Evolutionary conservation across 441 rosid species (phyloP).

Genomic region (Arabidopsis lyrata): DNA sequence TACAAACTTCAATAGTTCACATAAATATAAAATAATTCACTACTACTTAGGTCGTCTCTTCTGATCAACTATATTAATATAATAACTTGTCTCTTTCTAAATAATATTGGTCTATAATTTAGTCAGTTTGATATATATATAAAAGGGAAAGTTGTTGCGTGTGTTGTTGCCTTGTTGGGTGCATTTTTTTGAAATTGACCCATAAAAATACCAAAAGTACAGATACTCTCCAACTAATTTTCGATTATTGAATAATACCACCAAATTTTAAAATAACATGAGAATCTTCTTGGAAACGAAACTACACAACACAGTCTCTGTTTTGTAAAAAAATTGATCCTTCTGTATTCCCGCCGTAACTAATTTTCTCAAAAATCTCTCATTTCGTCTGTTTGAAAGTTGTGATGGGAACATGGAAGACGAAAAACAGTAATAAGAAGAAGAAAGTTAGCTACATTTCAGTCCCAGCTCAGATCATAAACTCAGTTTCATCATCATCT

Average conservation of each 20-base stretch:
- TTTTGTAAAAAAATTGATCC: conserved; percentile 23
- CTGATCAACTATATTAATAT: background rate
- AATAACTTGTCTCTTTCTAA: background rate
- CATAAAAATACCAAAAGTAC: conserved; percentile 3
- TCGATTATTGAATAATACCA: conserved; percentile 35
- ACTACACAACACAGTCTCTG: conserved; percentile 16
- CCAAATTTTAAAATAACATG: conserved; percentile 1
- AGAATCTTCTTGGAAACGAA: conserved; percentile 34
- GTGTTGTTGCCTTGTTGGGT: conserved; percentile 32
- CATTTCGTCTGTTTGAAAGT: background rate
- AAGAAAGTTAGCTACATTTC: conserved; percentile 62
- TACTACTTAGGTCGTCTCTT: background rate
- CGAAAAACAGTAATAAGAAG: conserved; percentile 47
- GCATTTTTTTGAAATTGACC: conserved; percentile 34
- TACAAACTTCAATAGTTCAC: background rate
- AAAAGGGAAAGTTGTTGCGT: conserved; percentile 4
- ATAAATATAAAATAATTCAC: background rate
- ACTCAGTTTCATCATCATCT: conserved; percentile 65
- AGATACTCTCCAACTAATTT: conserved; percentile 28
- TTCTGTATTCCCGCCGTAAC: conserved; percentile 52
- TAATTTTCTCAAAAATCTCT: conserved; percentile 8
- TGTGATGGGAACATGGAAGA: conserved; percentile 67
- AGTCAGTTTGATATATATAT: conserved; percentile 24
- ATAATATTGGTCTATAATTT: background rate
- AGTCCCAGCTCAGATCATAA: conserved; percentile 77